Evolutionary conservation across 257 asterid species (phyloP).

Genomic region (Primulina huaijiensis): DNA sequence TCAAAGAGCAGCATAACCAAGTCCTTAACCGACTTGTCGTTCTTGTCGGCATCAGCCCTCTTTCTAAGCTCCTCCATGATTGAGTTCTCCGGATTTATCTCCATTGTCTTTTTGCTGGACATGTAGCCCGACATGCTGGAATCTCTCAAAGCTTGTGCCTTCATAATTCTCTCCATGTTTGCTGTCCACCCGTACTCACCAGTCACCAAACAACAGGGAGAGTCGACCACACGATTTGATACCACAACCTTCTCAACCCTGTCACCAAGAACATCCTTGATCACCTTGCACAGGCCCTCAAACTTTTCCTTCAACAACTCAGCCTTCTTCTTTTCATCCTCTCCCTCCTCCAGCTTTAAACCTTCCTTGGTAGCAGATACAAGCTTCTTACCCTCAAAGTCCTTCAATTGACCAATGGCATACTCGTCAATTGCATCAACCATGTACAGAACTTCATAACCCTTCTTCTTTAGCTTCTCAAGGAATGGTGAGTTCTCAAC

Average conservation of each 20-base stretch:
- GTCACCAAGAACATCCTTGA: constrained; percentile 55
- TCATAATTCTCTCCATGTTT: constrained; percentile 28
- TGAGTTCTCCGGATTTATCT: constrained; percentile 55
- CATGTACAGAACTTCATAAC: constrained; percentile 53
- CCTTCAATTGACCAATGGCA: constrained; percentile 53
- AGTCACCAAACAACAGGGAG: constrained; percentile 63
- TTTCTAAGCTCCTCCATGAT: constrained; percentile 63
- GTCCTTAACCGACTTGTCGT: constrained; percentile 51
- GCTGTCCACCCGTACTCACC: constrained; percentile 57
- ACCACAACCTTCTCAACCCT: constrained; percentile 51
- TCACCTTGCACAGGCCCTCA: constrained; percentile 61
- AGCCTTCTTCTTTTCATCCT: constrained; percentile 46
- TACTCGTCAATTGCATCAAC: constrained; percentile 63
- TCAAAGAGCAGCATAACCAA: constrained; percentile 53
- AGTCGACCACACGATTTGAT: constrained; percentile 59
- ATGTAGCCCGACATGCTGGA: constrained; percentile 57
- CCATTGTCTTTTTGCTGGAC: constrained; percentile 64
- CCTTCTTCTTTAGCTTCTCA: constrained; percentile 59
- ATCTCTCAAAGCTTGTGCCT: constrained; percentile 48
- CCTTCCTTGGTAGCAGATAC: constrained; percentile 68
- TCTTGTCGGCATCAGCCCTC: constrained; percentile 63
- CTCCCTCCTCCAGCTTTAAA: constrained; percentile 53
- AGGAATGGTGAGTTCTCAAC: constrained; percentile 67
- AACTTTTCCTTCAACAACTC: constrained; percentile 41
- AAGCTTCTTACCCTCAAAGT: constrained; percentile 52